A percentile compares a stretch with the other conserved stretches of the same genome.
These are phyloP conservation scores for Penstemon newberryi DNA, from an alignment of 257 asterid genomes.

Conservation along the genomic window DNA sequence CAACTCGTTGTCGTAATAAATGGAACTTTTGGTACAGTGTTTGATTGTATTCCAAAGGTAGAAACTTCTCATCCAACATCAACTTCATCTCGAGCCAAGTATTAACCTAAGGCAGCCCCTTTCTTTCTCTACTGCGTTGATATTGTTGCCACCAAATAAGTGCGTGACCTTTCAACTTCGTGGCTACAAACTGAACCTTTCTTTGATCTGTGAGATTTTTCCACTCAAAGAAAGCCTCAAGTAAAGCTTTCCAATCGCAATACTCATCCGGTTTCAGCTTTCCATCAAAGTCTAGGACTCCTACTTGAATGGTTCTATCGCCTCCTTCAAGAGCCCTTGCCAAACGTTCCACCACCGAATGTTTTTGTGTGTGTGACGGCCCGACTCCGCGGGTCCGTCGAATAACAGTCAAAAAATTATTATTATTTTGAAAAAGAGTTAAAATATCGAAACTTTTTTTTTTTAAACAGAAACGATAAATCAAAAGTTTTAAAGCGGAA, in stretches of 20 bases:
- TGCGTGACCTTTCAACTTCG: background rate
- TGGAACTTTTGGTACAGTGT: background rate
- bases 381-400: too few relatives aligned
- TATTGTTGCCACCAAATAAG: constrained; percentile 11
- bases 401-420: too few relatives aligned
- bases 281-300: background rate
- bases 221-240: background rate
- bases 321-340: constrained; percentile 9
- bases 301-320: background rate
- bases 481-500: too few relatives aligned
- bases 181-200: background rate
- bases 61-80: background rate
- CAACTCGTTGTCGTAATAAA: background rate
- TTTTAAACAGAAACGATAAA: too few relatives aligned
- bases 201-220: too few relatives aligned
- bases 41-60: too few relatives aligned
- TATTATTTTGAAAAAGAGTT: too few relatives aligned
- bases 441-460: too few relatives aligned
- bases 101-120: background rate
- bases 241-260: constrained; percentile 9
- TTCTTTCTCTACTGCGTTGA: background rate
- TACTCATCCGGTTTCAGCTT: background rate
- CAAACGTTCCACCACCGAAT: background rate
- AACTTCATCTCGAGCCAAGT: constrained; percentile 5
- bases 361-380: too few relatives aligned